Evolutionary conservation across 441 rosid genomes (phyloP).

Genomic region (Theobroma grandiflorum): DNA sequence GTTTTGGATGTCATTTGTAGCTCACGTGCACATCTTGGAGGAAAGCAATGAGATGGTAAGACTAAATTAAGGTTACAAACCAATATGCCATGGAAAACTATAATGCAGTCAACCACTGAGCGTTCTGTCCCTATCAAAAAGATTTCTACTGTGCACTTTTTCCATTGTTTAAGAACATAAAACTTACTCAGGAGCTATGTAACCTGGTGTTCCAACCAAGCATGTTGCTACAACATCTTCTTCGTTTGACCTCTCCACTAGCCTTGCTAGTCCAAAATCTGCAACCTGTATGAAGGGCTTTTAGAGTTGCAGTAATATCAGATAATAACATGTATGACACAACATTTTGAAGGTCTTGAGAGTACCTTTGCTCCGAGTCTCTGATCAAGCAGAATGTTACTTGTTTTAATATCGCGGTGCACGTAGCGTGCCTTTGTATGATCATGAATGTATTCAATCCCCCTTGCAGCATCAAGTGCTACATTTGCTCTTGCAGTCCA

Average conservation of each 20-base stretch:
- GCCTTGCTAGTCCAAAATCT: slow-evolving; percentile 53
- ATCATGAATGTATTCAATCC: slow-evolving; percentile 55
- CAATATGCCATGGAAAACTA: background rate
- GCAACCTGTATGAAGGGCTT: slow-evolving; percentile 32
- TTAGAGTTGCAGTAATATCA: background rate
- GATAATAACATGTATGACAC: background rate
- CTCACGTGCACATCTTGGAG: slow-evolving; percentile 59
- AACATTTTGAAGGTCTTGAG: background rate
- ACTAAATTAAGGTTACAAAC: background rate
- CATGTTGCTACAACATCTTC: slow-evolving; percentile 36
- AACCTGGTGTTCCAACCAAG: slow-evolving; percentile 71
- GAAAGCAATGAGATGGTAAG: background rate
- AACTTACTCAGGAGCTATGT: slow-evolving; percentile 69
- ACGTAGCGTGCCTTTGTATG: slow-evolving; percentile 43
- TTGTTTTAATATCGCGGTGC: slow-evolving; percentile 50
- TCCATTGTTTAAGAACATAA: background rate
- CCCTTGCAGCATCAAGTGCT: slow-evolving; percentile 52
- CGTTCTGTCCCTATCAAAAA: too few relatives aligned
- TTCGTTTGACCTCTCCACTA: slow-evolving; percentile 40
- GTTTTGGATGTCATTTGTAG: slow-evolving; percentile 67
- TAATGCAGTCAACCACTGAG: background rate
- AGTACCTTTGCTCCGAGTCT: slow-evolving; percentile 49
- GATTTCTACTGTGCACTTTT: too few relatives aligned
- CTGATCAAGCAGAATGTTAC: slow-evolving; percentile 50
- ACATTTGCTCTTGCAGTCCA: slow-evolving; percentile 45